phyloP scores from a whole-genome alignment of 371 early-diverging fungal genomes.

The Fennellomyces sp. region DNA sequence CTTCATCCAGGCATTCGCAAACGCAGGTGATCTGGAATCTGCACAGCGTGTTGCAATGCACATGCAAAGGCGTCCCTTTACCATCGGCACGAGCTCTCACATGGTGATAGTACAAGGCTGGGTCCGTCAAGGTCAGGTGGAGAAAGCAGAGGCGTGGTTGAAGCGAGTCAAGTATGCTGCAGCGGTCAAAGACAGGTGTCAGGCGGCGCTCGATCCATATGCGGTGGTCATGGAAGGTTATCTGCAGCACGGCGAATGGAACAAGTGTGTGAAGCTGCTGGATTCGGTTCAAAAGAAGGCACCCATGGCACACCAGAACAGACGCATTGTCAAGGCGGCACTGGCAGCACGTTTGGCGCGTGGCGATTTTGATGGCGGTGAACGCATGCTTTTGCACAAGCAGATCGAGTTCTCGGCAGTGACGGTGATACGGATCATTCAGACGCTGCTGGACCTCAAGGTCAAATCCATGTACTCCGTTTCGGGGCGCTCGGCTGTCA shows the following conservation, averaged over 20 bases:
- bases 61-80: constrained; percentile 16
- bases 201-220: constrained; percentile 25
- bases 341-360: constrained; percentile 19
- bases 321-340: constrained; percentile 32
- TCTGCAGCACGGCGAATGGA: constrained; percentile 26
- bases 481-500: constrained; percentile 2
- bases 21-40: not conserved
- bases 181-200: not conserved
- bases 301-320: constrained; percentile 10
- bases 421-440: constrained; percentile 26
- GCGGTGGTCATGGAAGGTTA: constrained; percentile 30
- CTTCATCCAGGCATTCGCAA: constrained; percentile 25
- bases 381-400: not conserved
- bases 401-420: constrained; percentile 25
- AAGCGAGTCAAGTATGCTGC: not conserved
- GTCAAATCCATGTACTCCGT: constrained; percentile 5
- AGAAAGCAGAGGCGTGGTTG: constrained; percentile 19
- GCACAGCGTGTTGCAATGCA: constrained; percentile 17
- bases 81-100: constrained; percentile 8
- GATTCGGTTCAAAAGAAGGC: constrained; percentile 1
- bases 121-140: constrained; percentile 21
- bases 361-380: constrained; percentile 17
- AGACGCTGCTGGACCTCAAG: constrained; percentile 16
- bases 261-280: constrained; percentile 14
- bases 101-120: constrained; percentile 23